These are phyloP conservation scores for Leccinum truebloodii DNA, from an alignment of 768 basidiomycete species.

Conservation along the genomic window DNA sequence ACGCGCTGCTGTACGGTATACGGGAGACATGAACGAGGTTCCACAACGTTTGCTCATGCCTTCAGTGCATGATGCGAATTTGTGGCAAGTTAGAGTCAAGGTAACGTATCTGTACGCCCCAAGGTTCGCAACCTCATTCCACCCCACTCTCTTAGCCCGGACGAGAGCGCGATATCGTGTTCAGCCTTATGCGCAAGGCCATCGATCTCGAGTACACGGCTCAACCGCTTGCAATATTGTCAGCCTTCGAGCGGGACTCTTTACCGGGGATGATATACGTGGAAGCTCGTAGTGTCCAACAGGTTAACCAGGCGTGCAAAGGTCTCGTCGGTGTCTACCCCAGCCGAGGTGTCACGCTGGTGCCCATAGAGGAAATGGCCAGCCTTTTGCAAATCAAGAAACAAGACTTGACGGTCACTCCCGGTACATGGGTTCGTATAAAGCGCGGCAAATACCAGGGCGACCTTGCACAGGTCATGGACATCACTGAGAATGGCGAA, in stretches of 20 bases:
- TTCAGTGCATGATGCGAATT: slow-evolving; percentile 89
- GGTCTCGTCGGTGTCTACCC: slow-evolving; percentile 94
- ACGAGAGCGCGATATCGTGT: slow-evolving; percentile 89
- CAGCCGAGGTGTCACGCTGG: slow-evolving; percentile 76
- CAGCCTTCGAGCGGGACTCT: slow-evolving; percentile 95
- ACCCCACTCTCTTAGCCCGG: slow-evolving; percentile 58
- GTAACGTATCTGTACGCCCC: slow-evolving; percentile 40
- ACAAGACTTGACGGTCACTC: slow-evolving; percentile 79
- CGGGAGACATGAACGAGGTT: slow-evolving; percentile 90
- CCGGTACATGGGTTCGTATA: slow-evolving; percentile 94
- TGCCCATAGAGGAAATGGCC: slow-evolving; percentile 98
- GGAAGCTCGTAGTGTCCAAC: slow-evolving; percentile 85
- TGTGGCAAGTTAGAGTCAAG: slow-evolving; percentile 96
- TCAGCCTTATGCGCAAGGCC: slow-evolving; percentile 93
- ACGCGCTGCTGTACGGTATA: slow-evolving; percentile 70
- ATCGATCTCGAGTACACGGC: slow-evolving; percentile 80
- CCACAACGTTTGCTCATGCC: slow-evolving; percentile 96
- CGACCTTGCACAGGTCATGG: slow-evolving; percentile 94
- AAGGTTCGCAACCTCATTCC: neutral
- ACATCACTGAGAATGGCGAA: slow-evolving; percentile 91
- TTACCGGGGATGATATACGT: slow-evolving; percentile 96
- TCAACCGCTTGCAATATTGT: slow-evolving; percentile 80
- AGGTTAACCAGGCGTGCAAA: slow-evolving; percentile 80
- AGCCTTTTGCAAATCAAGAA: slow-evolving; percentile 95
- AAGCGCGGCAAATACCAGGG: slow-evolving; percentile 92